Conservation (phyloP, 345 rosid genomes). For the Camelina sativa region DNA sequence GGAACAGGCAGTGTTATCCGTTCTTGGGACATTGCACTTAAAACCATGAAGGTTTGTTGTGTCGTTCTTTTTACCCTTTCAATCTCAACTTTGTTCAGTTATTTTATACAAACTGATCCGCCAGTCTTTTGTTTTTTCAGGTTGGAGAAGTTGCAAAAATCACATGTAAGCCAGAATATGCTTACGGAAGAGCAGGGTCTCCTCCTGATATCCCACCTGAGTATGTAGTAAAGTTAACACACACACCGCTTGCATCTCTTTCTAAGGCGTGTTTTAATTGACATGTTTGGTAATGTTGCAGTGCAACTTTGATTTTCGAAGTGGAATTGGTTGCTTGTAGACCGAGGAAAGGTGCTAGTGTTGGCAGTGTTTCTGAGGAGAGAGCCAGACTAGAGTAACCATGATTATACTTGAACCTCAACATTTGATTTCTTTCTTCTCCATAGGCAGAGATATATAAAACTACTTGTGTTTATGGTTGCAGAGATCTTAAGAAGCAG, state of each 20-base stretch:
- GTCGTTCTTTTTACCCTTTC: not conserved
- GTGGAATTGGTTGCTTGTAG: constrained; percentile 81
- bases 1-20: constrained; percentile 83
- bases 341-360: constrained; percentile 81
- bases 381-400: constrained; percentile 93
- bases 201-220: constrained; percentile 89
- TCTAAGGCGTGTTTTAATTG: not conserved
- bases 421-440: not conserved
- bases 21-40: constrained; percentile 88
- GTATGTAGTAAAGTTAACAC: constrained; percentile 50
- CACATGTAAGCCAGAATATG: constrained; percentile 93
- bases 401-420: not conserved
- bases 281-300: constrained; percentile 44
- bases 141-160: constrained; percentile 96
- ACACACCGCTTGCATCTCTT: not conserved
- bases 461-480: not conserved
- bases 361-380: constrained; percentile 73
- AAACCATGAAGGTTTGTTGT: constrained; percentile 80
- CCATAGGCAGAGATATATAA: no score
- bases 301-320: constrained; percentile 86
- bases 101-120: not conserved
- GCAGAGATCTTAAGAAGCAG: constrained; percentile 91
- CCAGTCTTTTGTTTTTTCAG: constrained; percentile 40
- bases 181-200: constrained; percentile 87
- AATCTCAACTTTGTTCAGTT: not conserved